phyloP scores from a whole-genome alignment of 176 grass and related monocot genomes.

The Carex pumila region DNA sequence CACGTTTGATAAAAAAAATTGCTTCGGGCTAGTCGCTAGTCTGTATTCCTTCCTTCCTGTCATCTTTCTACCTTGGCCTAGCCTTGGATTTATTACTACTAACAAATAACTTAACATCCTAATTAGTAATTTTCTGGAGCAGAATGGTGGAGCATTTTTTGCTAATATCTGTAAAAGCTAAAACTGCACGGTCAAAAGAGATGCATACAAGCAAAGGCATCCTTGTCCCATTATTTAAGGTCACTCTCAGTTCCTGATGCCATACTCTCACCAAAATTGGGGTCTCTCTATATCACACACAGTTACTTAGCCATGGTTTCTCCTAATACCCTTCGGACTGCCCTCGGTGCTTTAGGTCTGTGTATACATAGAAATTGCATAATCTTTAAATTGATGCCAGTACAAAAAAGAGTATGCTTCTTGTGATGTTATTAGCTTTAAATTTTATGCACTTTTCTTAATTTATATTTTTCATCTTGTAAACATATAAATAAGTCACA shows the following conservation, averaged over 20 bases:
- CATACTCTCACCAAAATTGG: neutral
- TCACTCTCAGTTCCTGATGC: neutral
- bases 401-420: neutral
- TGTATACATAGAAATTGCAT: neutral
- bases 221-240: slow-evolving; percentile 22
- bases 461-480: neutral
- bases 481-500: neutral
- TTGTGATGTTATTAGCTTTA: neutral
- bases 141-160: neutral
- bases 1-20: neutral
- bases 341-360: slow-evolving; percentile 50
- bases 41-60: neutral
- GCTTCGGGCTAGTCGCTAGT: neutral
- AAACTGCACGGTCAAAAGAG: neutral
- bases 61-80: neutral
- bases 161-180: neutral
- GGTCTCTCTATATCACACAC: neutral
- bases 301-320: slow-evolving; percentile 36
- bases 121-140: neutral
- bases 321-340: slow-evolving; percentile 38
- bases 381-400: neutral
- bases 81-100: neutral
- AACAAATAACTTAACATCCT: neutral
- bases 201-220: neutral
- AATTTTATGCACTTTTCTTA: neutral